phyloP scores from a whole-genome alignment of 768 basidiomycete species.

The Podaxis sp. region DNA sequence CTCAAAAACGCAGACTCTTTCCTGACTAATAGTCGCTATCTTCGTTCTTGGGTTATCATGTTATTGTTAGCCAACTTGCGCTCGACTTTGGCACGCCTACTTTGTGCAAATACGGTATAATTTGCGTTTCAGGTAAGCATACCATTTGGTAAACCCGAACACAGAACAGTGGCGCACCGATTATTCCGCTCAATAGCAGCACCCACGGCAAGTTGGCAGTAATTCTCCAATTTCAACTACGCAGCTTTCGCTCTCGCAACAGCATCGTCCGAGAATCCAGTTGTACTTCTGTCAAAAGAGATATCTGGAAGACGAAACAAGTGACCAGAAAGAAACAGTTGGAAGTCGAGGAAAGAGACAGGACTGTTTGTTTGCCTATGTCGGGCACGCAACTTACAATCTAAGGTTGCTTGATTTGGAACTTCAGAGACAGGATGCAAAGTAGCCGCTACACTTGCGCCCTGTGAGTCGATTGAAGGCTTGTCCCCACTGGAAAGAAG shows the following conservation, averaged over 20 bases:
- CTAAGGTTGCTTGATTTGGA: constrained; percentile 21
- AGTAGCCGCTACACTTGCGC: not conserved
- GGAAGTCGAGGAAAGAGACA: too few species aligned
- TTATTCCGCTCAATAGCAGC: constrained; percentile 91
- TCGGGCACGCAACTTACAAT: constrained; percentile 24
- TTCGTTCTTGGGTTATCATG: constrained; percentile 76
- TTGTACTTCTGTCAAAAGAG: constrained; percentile 81
- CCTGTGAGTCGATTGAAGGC: not conserved
- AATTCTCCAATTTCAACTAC: constrained; percentile 94
- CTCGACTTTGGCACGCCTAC: constrained; percentile 84
- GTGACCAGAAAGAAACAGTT: not conserved
- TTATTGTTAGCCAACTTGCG: constrained; percentile 68
- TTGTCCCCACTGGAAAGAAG: not conserved
- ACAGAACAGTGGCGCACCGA: constrained; percentile 44
- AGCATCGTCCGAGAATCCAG: constrained; percentile 76
- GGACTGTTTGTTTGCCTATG: not conserved
- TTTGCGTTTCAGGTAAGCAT: not conserved
- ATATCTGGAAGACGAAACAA: constrained; percentile 51
- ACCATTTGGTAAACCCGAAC: not conserved
- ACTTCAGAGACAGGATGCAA: not conserved
- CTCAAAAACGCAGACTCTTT: constrained; percentile 89
- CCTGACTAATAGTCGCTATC: constrained; percentile 76
- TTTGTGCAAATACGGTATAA: not conserved
- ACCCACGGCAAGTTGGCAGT: constrained; percentile 95
- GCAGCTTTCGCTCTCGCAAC: constrained; percentile 83